A percentile compares a stretch with the other conserved stretches of the same genome.
Evolutionary conservation across 2,329 filamentous ascomycete species (phyloP).

Genomic region (Lasiodiplodia sp.): DNA sequence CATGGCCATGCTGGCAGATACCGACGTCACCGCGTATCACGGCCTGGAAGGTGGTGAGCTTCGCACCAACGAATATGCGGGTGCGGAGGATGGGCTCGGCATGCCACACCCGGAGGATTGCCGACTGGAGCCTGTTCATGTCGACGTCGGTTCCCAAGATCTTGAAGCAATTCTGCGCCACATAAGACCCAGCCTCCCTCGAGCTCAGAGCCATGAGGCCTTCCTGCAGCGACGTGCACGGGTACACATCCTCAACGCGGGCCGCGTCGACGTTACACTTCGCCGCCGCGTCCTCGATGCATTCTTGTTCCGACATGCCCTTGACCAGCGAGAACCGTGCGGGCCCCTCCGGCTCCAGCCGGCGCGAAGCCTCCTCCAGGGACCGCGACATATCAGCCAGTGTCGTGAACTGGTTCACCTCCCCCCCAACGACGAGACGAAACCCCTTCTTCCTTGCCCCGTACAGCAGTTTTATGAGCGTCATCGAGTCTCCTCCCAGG

Average conservation of each 20-base stretch:
- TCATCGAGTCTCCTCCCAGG: slow-evolving; percentile 45
- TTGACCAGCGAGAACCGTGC: slow-evolving; percentile 7
- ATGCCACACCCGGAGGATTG: slow-evolving; percentile 16
- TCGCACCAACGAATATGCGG: slow-evolving; percentile 37
- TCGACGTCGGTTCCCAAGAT: slow-evolving; percentile 33
- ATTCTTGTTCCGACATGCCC: slow-evolving; percentile 28
- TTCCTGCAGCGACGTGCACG: slow-evolving; percentile 52
- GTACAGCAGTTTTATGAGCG: slow-evolving; percentile 32
- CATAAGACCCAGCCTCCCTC: slow-evolving; percentile 47
- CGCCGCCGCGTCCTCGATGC: slow-evolving; percentile 48
- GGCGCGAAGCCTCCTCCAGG: not conserved
- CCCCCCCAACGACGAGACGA: too few relatives aligned
- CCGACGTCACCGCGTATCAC: not conserved
- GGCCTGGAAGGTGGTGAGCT: slow-evolving; percentile 4
- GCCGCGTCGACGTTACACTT: slow-evolving; percentile 33
- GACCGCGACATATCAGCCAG: not conserved
- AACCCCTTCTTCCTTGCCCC: not conserved
- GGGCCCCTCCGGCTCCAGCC: not conserved
- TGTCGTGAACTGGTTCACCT: not conserved
- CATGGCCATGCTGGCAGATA: not conserved
- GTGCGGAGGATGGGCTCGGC: slow-evolving; percentile 44
- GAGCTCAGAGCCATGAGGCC: slow-evolving; percentile 49
- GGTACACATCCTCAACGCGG: slow-evolving; percentile 49
- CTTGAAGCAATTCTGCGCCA: slow-evolving; percentile 46
- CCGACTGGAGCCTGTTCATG: slow-evolving; percentile 39